These are phyloP conservation scores for Desmodesmus armatus DNA, from an alignment of 139 green algal species.

Conservation along the genomic window DNA sequence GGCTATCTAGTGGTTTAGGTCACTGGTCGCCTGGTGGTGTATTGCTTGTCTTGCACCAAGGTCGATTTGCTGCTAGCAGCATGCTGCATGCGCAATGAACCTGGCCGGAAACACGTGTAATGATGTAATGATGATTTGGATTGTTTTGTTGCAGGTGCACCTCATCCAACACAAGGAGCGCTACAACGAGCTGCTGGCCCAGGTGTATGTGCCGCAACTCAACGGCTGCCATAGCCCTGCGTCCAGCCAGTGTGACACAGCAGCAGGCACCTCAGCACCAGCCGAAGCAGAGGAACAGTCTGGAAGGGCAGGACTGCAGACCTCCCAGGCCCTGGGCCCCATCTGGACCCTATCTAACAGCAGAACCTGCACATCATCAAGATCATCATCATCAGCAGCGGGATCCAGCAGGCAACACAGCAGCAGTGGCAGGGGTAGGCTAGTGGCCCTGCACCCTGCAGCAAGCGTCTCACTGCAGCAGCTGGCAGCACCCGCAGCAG, in stretches of 20 bases:
- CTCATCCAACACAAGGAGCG: conserved; percentile 58
- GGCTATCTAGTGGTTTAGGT: too few relatives aligned
- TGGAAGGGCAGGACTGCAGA: not conserved
- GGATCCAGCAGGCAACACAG: not conserved
- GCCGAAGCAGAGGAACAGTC: not conserved
- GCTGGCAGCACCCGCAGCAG: conserved; percentile 1
- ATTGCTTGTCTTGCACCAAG: too few relatives aligned
- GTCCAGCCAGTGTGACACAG: not conserved
- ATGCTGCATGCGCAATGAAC: too few relatives aligned
- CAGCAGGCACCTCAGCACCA: not conserved
- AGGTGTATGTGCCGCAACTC: conserved; percentile 33
- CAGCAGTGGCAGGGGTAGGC: too few relatives aligned
- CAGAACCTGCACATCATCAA: not conserved
- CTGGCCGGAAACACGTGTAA: too few relatives aligned
- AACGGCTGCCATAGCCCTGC: not conserved
- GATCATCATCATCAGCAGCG: not conserved
- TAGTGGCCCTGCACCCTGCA: conserved; percentile 44
- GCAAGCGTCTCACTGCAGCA: conserved; percentile 24
- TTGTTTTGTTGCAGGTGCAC: too few relatives aligned
- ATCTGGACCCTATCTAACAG: not conserved
- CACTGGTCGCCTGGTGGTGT: too few relatives aligned
- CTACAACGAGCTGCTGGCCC: conserved; percentile 58
- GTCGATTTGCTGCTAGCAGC: too few relatives aligned
- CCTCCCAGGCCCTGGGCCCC: not conserved
- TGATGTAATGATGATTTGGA: too few relatives aligned